These are phyloP conservation scores for Botrytis byssoidea DNA, from an alignment of 2,329 filamentous ascomycete species.

Conservation along the genomic window DNA sequence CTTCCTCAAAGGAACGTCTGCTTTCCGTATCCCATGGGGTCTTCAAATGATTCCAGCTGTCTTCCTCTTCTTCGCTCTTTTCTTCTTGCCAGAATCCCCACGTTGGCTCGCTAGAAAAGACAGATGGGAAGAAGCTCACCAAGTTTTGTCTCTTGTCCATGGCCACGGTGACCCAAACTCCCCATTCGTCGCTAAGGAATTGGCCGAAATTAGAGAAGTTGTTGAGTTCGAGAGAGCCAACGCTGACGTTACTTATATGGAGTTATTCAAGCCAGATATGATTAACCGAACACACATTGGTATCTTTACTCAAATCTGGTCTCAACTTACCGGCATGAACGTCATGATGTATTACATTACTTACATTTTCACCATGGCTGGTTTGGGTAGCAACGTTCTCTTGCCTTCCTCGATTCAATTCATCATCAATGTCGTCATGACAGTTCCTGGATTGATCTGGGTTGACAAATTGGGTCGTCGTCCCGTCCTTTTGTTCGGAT, in stretches of 20 bases:
- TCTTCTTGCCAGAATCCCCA: slow-evolving; percentile 61
- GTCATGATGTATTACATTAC: slow-evolving; percentile 58
- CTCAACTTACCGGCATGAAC: slow-evolving; percentile 74
- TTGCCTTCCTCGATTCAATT: slow-evolving; percentile 70
- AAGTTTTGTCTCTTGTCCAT: slow-evolving; percentile 48
- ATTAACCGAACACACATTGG: slow-evolving; percentile 71
- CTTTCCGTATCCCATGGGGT: slow-evolving; percentile 65
- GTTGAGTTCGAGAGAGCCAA: slow-evolving; percentile 72
- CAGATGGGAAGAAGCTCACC: slow-evolving; percentile 58
- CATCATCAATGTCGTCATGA: slow-evolving; percentile 79
- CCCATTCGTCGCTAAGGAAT: slow-evolving; percentile 65
- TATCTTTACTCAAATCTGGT: slow-evolving; percentile 74
- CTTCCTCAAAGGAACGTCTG: slow-evolving; percentile 39
- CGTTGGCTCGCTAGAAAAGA: slow-evolving; percentile 63
- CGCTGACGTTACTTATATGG: slow-evolving; percentile 66
- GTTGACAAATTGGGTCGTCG: slow-evolving; percentile 77
- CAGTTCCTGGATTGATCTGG: slow-evolving; percentile 70
- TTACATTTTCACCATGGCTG: slow-evolving; percentile 72
- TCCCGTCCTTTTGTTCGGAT: slow-evolving; percentile 60
- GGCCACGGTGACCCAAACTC: slow-evolving; percentile 63
- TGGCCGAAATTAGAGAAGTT: slow-evolving; percentile 72
- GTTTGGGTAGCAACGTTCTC: slow-evolving; percentile 58
- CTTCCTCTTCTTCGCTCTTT: slow-evolving; percentile 56
- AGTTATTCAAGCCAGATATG: slow-evolving; percentile 72
- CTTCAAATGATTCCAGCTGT: slow-evolving; percentile 61